phyloP scores from a whole-genome alignment of 305 asterid genomes.

The Coffea humblotiana region DNA sequence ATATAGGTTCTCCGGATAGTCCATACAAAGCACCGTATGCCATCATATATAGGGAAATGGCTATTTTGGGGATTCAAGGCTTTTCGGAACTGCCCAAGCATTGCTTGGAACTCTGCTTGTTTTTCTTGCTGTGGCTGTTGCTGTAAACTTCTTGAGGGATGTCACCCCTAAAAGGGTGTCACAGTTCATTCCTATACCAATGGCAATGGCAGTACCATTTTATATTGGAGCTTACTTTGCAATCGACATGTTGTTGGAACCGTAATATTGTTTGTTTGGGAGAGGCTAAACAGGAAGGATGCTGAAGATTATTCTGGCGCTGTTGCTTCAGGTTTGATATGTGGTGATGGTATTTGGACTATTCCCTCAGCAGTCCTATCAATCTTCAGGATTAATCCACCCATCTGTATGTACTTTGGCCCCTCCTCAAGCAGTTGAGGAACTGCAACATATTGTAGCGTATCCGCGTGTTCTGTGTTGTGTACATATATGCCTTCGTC shows the following conservation, averaged over 20 bases:
- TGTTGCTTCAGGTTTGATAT: constrained; percentile 89
- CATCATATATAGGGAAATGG: constrained; percentile 89
- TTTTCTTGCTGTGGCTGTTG: constrained; percentile 73
- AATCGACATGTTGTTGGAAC: constrained; percentile 94
- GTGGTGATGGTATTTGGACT: constrained; percentile 97
- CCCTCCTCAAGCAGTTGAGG: constrained; percentile 59
- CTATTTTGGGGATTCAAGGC: constrained; percentile 88
- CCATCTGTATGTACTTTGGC: constrained; percentile 91
- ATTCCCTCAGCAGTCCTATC: constrained; percentile 93
- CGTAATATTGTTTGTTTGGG: constrained; percentile 81
- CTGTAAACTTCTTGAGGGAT: constrained; percentile 68
- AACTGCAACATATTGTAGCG: constrained; percentile 5
- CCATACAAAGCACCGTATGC: constrained; percentile 96
- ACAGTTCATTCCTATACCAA: constrained; percentile 82
- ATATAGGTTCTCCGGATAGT: constrained; percentile 88
- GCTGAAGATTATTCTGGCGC: constrained; percentile 88
- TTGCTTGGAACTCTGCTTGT: constrained; percentile 71
- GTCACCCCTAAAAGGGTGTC: constrained; percentile 54
- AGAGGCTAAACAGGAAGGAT: constrained; percentile 62
- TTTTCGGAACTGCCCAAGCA: constrained; percentile 93
- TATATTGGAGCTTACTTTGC: constrained; percentile 96
- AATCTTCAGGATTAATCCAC: constrained; percentile 80
- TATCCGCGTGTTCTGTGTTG: neutral
- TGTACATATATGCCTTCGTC: neutral
- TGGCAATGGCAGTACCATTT: constrained; percentile 97